phyloP scores from a whole-genome alignment of 495 filamentous ascomycete species.

The Xylaria curta region DNA sequence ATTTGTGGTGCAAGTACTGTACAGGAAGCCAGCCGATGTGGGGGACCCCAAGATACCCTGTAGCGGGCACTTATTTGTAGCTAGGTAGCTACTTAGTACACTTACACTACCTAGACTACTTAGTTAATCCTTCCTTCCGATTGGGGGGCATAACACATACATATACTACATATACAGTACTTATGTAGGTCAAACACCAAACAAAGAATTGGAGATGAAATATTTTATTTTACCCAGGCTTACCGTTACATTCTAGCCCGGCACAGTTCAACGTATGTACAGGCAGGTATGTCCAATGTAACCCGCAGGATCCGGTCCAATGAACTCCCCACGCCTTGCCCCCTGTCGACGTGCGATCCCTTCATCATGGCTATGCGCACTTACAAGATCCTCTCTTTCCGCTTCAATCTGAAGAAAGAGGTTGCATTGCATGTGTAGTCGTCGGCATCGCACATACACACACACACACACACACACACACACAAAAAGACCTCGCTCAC shows the following conservation, averaged over 20 bases:
- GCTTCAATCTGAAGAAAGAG: constrained; percentile 11
- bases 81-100: no score
- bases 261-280: not conserved
- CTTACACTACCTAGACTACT: no score
- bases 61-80: not conserved
- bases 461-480: constrained; percentile 9
- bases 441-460: not conserved
- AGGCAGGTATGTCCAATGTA: not conserved
- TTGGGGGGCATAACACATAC: not conserved
- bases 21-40: not conserved
- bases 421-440: constrained; percentile 10
- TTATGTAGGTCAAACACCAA: not conserved
- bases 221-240: not conserved
- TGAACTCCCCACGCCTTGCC: not conserved
- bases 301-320: constrained; percentile 20
- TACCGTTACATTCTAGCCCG: not conserved
- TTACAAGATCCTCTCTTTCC: not conserved
- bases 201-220: not conserved
- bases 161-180: no score
- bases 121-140: not conserved
- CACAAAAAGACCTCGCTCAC: constrained; percentile 12
- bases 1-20: not conserved
- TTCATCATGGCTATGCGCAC: not conserved
- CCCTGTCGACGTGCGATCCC: not conserved
- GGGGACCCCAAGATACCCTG: not conserved